Conservation (phyloP, 768 basidiomycete species). For the Mycena metata region DNA sequence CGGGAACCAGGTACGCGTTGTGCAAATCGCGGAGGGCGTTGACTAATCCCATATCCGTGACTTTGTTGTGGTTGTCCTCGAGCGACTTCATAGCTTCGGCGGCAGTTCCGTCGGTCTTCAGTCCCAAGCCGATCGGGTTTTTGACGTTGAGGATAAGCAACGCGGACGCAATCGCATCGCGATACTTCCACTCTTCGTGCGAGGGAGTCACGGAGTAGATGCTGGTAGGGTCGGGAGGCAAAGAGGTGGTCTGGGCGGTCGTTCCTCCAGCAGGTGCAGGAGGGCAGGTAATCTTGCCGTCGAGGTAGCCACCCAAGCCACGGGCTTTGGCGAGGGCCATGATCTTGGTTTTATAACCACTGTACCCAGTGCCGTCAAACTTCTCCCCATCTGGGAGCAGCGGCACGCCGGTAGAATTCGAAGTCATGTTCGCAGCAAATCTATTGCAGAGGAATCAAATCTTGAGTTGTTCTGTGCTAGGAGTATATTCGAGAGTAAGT, state of each 20-base stretch:
- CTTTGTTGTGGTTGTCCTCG: constrained; percentile 26
- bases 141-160: constrained; percentile 42
- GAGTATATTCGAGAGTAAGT: too few species aligned
- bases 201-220: constrained; percentile 35
- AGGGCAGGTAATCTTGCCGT: constrained; percentile 6
- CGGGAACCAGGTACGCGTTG: constrained; percentile 25
- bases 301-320: constrained; percentile 18
- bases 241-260: not conserved
- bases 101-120: constrained; percentile 40
- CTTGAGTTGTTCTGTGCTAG: too few species aligned
- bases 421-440: too few species aligned
- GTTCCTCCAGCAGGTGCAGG: not conserved
- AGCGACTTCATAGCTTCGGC: constrained; percentile 42
- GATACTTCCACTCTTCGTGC: constrained; percentile 37
- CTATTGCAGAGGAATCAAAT: too few species aligned
- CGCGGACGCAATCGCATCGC: constrained; percentile 40
- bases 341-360: constrained; percentile 9
- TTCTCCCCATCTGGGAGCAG: constrained; percentile 19
- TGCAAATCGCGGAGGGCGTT: constrained; percentile 31
- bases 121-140: constrained; percentile 41
- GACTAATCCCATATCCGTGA: constrained; percentile 32
- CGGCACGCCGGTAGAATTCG: not conserved
- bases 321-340: constrained; percentile 5
- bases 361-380: constrained; percentile 4
- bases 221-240: constrained; percentile 25